A percentile compares a stretch with the other conserved stretches of the same genome.
These are phyloP conservation scores for Septoria linicola DNA, from an alignment of 2,329 filamentous ascomycete species.

Conservation along the genomic window DNA sequence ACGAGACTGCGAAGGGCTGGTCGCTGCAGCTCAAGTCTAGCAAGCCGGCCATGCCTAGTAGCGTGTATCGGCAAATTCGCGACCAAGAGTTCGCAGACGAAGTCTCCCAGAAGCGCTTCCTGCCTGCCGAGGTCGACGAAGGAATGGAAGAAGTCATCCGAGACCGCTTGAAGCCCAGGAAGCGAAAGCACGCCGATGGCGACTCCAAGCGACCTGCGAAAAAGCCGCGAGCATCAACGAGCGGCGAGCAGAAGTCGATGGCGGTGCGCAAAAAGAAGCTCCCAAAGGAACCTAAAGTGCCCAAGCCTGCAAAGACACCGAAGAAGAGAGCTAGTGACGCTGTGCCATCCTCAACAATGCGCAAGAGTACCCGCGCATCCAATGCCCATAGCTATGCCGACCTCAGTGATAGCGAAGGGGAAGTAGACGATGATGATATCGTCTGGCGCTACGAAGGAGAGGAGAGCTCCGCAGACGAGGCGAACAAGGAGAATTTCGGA, in stretches of 20 bases:
- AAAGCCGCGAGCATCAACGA: slow-evolving; percentile 29
- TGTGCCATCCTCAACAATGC: slow-evolving; percentile 42
- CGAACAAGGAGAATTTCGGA: slow-evolving; percentile 29
- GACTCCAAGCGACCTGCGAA: slow-evolving; percentile 30
- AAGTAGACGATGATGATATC: slow-evolving; percentile 39
- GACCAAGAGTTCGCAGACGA: slow-evolving; percentile 77
- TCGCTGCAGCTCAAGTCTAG: slow-evolving; percentile 78
- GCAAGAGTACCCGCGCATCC: slow-evolving; percentile 45
- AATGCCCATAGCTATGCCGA: slow-evolving; percentile 48
- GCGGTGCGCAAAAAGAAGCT: slow-evolving; percentile 37
- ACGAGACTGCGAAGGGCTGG: slow-evolving; percentile 83
- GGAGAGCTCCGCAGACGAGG: slow-evolving; percentile 25
- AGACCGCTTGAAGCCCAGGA: slow-evolving; percentile 62
- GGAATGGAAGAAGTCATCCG: slow-evolving; percentile 75
- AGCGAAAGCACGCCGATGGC: slow-evolving; percentile 38
- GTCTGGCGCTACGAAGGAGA: slow-evolving; percentile 35
- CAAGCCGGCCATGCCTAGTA: slow-evolving; percentile 76
- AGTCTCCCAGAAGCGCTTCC: slow-evolving; percentile 81
- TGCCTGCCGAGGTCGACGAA: slow-evolving; percentile 72
- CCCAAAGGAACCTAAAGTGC: slow-evolving; percentile 39
- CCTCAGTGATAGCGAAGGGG: slow-evolving; percentile 40
- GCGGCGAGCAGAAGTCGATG: slow-evolving; percentile 30
- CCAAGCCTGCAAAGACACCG: slow-evolving; percentile 34
- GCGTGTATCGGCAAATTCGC: slow-evolving; percentile 72
- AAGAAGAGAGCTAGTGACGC: slow-evolving; percentile 41